phyloP scores from a whole-genome alignment of 2,329 filamentous ascomycete species.

The Ambrosiella xylebori region DNA sequence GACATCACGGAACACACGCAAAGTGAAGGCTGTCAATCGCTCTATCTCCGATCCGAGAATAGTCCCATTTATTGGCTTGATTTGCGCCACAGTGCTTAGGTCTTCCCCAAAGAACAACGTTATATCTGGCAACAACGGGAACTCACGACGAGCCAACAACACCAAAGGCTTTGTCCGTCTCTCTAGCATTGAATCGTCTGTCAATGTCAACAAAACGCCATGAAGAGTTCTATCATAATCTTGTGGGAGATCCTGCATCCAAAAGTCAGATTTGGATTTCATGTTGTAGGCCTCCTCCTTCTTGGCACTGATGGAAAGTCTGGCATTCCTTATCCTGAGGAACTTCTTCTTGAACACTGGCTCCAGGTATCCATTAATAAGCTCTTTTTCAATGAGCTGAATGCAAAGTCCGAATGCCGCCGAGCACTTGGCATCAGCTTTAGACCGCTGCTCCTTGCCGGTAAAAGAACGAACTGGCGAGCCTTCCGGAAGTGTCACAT shows the following conservation, averaged over 20 bases:
- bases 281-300: constrained; percentile 59
- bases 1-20: constrained; percentile 61
- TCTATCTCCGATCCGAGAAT: constrained; percentile 27
- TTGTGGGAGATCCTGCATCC: constrained; percentile 36
- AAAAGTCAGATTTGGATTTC: constrained; percentile 61
- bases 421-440: constrained; percentile 67
- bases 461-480: constrained; percentile 52
- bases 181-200: constrained; percentile 36
- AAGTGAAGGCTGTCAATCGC: constrained; percentile 52
- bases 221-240: constrained; percentile 11
- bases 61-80: constrained; percentile 25
- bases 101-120: constrained; percentile 54
- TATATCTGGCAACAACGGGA: constrained; percentile 52
- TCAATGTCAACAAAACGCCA: constrained; percentile 39
- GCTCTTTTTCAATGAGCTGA: constrained; percentile 44
- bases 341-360: constrained; percentile 55
- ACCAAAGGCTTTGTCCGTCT: constrained; percentile 46
- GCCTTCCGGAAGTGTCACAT: constrained; percentile 59
- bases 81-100: constrained; percentile 38
- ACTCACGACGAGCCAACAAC: constrained; percentile 47
- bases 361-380: constrained; percentile 57
- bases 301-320: constrained; percentile 63
- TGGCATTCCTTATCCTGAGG: constrained; percentile 73
- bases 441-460: constrained; percentile 49
- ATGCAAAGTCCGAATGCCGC: constrained; percentile 76